Evolutionary conservation across 306 rosid genomes (phyloP), one percentile per base, ranked within the genome.

Genomic region (Leucaena leucocephala): DNA sequence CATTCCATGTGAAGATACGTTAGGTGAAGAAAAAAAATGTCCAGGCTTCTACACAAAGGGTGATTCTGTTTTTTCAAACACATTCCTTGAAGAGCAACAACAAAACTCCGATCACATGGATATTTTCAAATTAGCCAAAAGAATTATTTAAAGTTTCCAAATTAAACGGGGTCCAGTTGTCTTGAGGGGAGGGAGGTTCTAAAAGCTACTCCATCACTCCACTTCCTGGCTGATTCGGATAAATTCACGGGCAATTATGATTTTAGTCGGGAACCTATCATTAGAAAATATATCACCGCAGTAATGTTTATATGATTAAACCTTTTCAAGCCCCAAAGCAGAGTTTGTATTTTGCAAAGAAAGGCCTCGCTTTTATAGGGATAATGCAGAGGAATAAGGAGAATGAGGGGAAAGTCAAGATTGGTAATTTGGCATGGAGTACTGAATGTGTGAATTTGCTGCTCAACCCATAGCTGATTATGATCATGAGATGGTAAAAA

Each of bases 401-500:
- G 67, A 71, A 64, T 52, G 13, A 9, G 44, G 40, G 63, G 33
- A 16, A 45, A 35, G 55, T 45, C 16, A 22, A 59, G 36, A 66
- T 45, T 38, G 66, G 64, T 21, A 58, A 58, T 58, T 58, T 19
- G 36, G 72, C 74, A 82, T 50, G 48, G 5, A 57, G 27, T 71
- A 43, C 49, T 59, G 44, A 71, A 76, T 42, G 8, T 17, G 65
- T 58, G 36, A 36, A 81, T 68, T 16, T 76, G 27, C 27, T 27
- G 38, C 54, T 35, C 40, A 54, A 82, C 13, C 42, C 7, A 14
- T 49, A 50, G 55, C 22, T 27, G 15, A 71, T 52, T 13, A 76
- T 44, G 22, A 21, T 54, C 54, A 72, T 5, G 48, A 45, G 35
- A 82, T 63, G 49, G 48, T 54, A 66, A 46, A 82, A 43, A 82